A percentile compares a stretch with the other conserved stretches of the same genome.
phyloP scores from a whole-genome alignment of 768 basidiomycete genomes.

The Pleurotus platypus region DNA sequence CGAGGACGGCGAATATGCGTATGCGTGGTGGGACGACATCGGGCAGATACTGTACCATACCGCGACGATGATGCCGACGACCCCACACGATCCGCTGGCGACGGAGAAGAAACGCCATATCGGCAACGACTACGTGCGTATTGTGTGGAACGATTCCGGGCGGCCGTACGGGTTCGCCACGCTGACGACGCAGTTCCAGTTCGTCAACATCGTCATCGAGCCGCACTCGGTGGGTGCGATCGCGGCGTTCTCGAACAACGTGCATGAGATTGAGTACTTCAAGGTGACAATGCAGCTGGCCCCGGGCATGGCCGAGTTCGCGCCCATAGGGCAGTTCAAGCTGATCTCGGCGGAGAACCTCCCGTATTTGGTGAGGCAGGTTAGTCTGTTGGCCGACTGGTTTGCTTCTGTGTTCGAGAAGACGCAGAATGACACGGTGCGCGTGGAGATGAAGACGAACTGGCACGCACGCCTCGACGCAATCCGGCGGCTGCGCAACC shows the following conservation, averaged over 20 bases:
- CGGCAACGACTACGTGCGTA: constrained; percentile 94
- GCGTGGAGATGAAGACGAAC: constrained; percentile 81
- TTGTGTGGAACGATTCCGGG: constrained; percentile 99
- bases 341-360: constrained; percentile 86
- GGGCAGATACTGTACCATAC: constrained; percentile 93
- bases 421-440: constrained; percentile 66
- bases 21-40: constrained; percentile 99
- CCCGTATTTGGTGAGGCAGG: constrained; percentile 83
- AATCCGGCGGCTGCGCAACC: constrained; percentile 68
- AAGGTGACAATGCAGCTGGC: constrained; percentile 89
- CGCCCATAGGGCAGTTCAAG: constrained; percentile 91
- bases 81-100: constrained; percentile 59
- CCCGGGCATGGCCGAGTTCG: constrained; percentile 89
- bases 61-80: constrained; percentile 95
- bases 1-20: constrained; percentile 93
- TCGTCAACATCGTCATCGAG: constrained; percentile 95
- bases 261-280: constrained; percentile 94
- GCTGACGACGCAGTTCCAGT: constrained; percentile 89
- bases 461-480: constrained; percentile 81
- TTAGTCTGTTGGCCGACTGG: constrained; percentile 86
- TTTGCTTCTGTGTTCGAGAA: constrained; percentile 80
- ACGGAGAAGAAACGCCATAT: constrained; percentile 93
- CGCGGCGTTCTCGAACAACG: constrained; percentile 78
- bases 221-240: constrained; percentile 85
- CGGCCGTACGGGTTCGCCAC: constrained; percentile 87